Evolutionary conservation across 768 basidiomycete species (phyloP).

Genomic region (Amanita rubescens): DNA sequence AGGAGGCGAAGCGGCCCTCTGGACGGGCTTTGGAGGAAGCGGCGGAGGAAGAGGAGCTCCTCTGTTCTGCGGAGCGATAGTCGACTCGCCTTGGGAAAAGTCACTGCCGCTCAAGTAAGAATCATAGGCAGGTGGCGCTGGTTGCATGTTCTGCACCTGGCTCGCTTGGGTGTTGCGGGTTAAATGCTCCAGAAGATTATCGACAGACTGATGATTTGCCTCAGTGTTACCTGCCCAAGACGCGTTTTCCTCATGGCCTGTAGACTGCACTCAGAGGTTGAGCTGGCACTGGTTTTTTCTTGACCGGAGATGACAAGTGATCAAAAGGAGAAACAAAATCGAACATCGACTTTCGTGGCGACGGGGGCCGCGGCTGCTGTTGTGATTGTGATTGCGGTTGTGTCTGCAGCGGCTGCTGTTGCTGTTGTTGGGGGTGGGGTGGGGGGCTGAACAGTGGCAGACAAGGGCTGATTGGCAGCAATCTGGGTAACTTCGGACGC

Average conservation of each 20-base stretch:
- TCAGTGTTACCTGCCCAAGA: conserved; percentile 48
- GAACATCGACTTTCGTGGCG: conserved; percentile 76
- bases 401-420: conserved; percentile 5
- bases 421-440: neutral
- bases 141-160: conserved; percentile 15
- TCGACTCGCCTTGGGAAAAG: conserved; percentile 35
- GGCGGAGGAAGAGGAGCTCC: conserved; percentile 41
- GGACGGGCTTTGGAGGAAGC: conserved; percentile 51
- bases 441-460: conserved; percentile 12
- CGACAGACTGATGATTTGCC: conserved; percentile 77
- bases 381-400: conserved; percentile 14
- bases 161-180: conserved; percentile 41
- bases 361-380: conserved; percentile 46
- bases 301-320: conserved; percentile 50
- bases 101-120: conserved; percentile 36
- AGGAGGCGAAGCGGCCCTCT: conserved; percentile 43
- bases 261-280: conserved; percentile 36
- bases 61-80: conserved; percentile 30
- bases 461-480: conserved; percentile 23
- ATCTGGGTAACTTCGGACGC: conserved; percentile 33
- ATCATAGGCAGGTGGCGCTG: conserved; percentile 34
- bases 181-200: conserved; percentile 72
- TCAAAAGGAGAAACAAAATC: conserved; percentile 84
- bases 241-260: conserved; percentile 46
- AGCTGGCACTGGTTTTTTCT: conserved; percentile 65